Conservation (phyloP, 257 asterid genomes). For the Mitragyna speciosa region DNA sequence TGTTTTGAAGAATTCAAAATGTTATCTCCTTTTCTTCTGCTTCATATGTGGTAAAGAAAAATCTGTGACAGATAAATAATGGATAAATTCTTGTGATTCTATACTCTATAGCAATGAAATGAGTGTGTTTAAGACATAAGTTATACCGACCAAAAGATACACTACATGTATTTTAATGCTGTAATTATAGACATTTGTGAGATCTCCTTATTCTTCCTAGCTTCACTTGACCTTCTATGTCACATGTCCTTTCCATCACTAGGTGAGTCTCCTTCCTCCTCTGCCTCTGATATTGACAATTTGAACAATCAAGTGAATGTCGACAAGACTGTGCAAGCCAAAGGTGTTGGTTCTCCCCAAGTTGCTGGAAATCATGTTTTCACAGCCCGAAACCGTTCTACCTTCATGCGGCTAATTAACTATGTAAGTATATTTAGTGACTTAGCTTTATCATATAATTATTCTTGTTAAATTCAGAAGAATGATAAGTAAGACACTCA, state of each 20-base stretch:
- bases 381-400: constrained; percentile 38
- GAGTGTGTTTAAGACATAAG: background rate
- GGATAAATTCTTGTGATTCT: background rate
- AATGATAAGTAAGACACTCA: background rate
- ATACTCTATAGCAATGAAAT: background rate
- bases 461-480: background rate
- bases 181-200: background rate
- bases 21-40: background rate
- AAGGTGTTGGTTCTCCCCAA: constrained; percentile 59
- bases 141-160: background rate
- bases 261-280: constrained; percentile 99
- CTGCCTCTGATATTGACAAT: constrained; percentile 97
- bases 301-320: constrained; percentile 67
- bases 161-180: background rate
- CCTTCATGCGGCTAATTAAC: constrained; percentile 36
- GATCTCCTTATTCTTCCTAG: background rate
- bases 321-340: constrained; percentile 66
- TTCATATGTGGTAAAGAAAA: background rate
- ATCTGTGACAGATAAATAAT: background rate
- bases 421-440: constrained; percentile 36
- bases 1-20: background rate
- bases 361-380: constrained; percentile 42
- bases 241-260: constrained; percentile 11
- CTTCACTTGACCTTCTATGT: constrained; percentile 5
- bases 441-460: constrained; percentile 8